These are phyloP conservation scores for Hymenoscyphus infarciens DNA, from an alignment of 2,329 filamentous ascomycete species.

Conservation along the genomic window DNA sequence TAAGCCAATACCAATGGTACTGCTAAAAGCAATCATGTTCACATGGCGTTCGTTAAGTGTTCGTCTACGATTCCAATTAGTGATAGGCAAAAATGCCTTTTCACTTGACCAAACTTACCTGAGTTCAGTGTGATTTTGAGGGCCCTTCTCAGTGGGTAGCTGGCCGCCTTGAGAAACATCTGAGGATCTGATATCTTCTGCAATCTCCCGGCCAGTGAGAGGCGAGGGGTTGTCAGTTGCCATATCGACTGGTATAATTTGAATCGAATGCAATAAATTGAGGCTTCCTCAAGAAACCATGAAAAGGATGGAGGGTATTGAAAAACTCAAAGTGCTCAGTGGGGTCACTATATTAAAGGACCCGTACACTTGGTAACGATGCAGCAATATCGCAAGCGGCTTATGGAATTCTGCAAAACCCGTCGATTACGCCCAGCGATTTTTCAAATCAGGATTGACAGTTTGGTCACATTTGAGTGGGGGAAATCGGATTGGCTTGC, in stretches of 20 bases:
- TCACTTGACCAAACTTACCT: neutral
- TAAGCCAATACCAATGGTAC: slow-evolving; percentile 44
- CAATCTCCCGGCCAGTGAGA: neutral
- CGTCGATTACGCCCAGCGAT: neutral
- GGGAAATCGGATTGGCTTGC: neutral
- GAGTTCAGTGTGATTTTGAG: neutral
- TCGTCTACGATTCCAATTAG: neutral
- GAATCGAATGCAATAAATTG: neutral
- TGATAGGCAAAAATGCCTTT: neutral
- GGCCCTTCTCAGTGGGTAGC: neutral
- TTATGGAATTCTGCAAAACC: neutral
- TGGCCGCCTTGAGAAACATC: slow-evolving; percentile 1
- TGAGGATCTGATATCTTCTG: neutral
- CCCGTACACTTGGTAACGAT: neutral
- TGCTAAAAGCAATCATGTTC: slow-evolving; percentile 43
- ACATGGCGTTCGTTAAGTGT: slow-evolving; percentile 41
- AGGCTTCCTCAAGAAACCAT: neutral
- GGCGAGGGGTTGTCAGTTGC: neutral
- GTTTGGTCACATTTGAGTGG: neutral
- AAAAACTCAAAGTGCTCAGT: neutral
- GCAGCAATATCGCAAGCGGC: neutral
- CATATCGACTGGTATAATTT: neutral
- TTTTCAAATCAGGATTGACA: neutral
- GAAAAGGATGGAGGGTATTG: neutral
- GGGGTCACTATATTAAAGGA: neutral